These are phyloP conservation scores for Cladosporium austrohemisphaericum DNA, from an alignment of 2,329 filamentous ascomycete genomes.

Conservation along the genomic window DNA sequence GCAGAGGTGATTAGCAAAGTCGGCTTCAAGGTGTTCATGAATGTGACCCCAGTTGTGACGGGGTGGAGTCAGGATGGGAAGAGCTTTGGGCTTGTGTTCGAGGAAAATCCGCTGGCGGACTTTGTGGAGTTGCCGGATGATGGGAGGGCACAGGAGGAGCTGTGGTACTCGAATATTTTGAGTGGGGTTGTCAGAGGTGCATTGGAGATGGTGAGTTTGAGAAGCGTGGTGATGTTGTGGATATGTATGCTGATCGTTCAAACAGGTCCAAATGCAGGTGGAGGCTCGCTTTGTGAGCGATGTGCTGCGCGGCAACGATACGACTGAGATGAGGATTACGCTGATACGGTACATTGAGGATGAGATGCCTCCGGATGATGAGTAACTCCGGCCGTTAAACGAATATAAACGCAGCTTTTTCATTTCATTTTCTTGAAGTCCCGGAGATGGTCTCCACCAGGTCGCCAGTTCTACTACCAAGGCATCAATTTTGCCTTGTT, in stretches of 20 bases:
- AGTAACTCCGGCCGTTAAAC: conserved; percentile 46
- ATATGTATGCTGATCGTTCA: conserved; percentile 16
- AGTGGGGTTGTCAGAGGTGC: conserved; percentile 89
- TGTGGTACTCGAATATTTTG: conserved; percentile 98
- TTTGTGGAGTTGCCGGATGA: conserved; percentile 98
- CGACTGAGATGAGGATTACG: conserved; percentile 93
- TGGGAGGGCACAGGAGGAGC: conserved; percentile 87
- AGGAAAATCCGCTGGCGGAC: conserved; percentile 94
- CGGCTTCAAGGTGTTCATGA: conserved; percentile 98
- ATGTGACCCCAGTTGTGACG: conserved; percentile 86
- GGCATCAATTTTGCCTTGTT: no score
- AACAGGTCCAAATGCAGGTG: conserved; percentile 87
- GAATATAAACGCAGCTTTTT: no score
- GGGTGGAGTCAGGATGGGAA: conserved; percentile 97
- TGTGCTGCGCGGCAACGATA: conserved; percentile 86
- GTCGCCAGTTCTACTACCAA: no score
- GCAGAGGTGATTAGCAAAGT: conserved; percentile 98
- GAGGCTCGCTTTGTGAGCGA: conserved; percentile 96
- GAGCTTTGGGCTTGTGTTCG: conserved; percentile 92
- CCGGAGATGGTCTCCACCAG: neutral
- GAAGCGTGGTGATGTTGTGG: neutral
- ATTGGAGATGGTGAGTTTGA: conserved; percentile 76
- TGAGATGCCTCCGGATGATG: conserved; percentile 93
- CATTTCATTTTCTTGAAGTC: no score
- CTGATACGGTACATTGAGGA: conserved; percentile 94